Conservation (phyloP, 805 yeast genomes). For the Lachancea waltii region DNA sequence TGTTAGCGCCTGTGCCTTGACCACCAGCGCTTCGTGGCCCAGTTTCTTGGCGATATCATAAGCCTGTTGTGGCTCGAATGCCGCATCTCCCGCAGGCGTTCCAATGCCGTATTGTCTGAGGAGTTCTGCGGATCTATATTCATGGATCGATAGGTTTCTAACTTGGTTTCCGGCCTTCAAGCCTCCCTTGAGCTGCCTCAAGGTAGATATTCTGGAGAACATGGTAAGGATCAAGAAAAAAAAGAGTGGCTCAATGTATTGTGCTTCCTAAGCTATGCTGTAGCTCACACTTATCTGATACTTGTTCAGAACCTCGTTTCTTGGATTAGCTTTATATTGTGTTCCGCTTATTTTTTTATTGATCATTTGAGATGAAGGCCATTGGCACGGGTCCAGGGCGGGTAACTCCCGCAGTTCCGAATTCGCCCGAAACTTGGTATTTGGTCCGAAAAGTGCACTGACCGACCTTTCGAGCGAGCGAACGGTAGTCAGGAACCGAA, state of each 20-base stretch:
- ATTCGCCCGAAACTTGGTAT: no score
- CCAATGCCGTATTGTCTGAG: conserved; percentile 79
- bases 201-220: conserved; percentile 7
- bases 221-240: not conserved
- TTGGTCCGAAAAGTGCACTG: no score
- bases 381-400: no score
- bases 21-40: conserved; percentile 64
- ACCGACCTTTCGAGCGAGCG: no score
- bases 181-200: conserved; percentile 1
- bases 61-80: conserved; percentile 86
- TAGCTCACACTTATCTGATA: not conserved
- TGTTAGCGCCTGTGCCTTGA: conserved; percentile 97
- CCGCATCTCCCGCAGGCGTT: conserved; percentile 87
- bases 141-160: conserved; percentile 88
- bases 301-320: no score
- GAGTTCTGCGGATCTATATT: conserved; percentile 88
- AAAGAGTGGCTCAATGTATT: not conserved
- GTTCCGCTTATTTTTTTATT: no score
- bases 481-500: no score
- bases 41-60: conserved; percentile 71
- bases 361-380: no score
- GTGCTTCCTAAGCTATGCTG: not conserved
- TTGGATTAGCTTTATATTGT: no score
- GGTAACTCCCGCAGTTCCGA: no score
- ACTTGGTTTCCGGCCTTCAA: conserved; percentile 9